A percentile compares a stretch with the other conserved stretches of the same genome.
Evolutionary conservation across 805 yeast species (phyloP).

Genomic region (Candida berthetii): DNA sequence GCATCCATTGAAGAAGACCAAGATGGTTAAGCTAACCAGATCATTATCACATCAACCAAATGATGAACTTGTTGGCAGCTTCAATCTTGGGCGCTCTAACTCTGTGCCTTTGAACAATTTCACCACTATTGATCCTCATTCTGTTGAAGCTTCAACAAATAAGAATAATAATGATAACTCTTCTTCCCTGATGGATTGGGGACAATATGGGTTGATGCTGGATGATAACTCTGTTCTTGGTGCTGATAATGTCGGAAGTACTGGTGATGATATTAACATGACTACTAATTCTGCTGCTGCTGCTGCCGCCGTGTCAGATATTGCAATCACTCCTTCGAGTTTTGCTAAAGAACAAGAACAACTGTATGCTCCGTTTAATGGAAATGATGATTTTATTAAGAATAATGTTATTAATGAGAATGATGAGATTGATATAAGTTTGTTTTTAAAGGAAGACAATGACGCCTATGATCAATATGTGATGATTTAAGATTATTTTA

Average conservation of each 20-base stretch:
- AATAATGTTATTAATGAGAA: slow-evolving; percentile 3
- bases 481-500: slow-evolving; percentile 2
- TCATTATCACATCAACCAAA: neutral
- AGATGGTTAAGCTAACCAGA: slow-evolving; percentile 1
- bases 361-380: neutral
- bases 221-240: neutral
- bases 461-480: slow-evolving; percentile 11
- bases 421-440: slow-evolving; percentile 7
- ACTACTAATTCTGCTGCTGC: neutral
- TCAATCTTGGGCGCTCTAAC: neutral
- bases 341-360: neutral
- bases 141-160: slow-evolving; percentile 6
- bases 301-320: neutral
- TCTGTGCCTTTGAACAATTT: neutral
- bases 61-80: neutral
- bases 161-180: too few species aligned
- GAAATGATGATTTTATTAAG: neutral
- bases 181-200: slow-evolving; percentile 2
- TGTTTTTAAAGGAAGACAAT: slow-evolving; percentile 3
- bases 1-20: slow-evolving; percentile 9
- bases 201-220: neutral
- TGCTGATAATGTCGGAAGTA: too few species aligned
- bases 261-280: neutral
- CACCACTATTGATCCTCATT: neutral
- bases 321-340: neutral